Evolutionary conservation across 768 basidiomycete genomes (phyloP).

Genomic region (Sarcodon aspratus): DNA sequence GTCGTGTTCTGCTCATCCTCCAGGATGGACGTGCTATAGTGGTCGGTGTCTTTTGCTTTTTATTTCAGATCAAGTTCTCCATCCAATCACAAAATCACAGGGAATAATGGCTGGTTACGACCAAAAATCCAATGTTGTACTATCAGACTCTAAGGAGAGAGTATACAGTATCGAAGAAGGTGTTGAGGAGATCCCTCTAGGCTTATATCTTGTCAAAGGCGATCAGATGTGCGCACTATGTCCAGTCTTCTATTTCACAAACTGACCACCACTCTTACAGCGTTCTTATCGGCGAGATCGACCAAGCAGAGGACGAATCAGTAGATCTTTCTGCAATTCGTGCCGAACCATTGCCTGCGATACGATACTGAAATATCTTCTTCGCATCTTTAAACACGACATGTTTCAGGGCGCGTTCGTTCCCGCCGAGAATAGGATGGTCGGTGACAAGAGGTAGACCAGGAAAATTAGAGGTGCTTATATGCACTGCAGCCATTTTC

Average conservation of each 20-base stretch:
- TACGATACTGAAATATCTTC: constrained; percentile 45
- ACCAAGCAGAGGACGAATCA: constrained; percentile 68
- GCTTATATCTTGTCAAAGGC: constrained; percentile 94
- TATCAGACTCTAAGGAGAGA: constrained; percentile 89
- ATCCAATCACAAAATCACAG: constrained; percentile 25
- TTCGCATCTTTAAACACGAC: too few relatives aligned
- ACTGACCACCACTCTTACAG: constrained; percentile 21
- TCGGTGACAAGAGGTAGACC: too few relatives aligned
- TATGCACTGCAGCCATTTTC: too few relatives aligned
- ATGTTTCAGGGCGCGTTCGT: too few relatives aligned
- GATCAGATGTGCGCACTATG: constrained; percentile 81
- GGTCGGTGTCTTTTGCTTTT: constrained; percentile 32
- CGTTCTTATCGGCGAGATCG: constrained; percentile 76
- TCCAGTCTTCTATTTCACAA: not conserved
- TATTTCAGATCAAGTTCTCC: not conserved
- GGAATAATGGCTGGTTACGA: constrained; percentile 89
- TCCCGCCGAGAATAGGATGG: too few relatives aligned
- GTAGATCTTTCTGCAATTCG: constrained; percentile 68
- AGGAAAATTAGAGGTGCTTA: too few relatives aligned
- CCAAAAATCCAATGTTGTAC: constrained; percentile 91
- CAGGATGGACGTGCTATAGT: constrained; percentile 95
- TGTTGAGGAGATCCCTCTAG: constrained; percentile 89
- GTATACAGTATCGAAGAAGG: constrained; percentile 86
- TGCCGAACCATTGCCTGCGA: constrained; percentile 80
- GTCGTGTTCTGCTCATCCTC: constrained; percentile 85